These are phyloP conservation scores for Adansonia grandidieri DNA, from an alignment of 441 rosid genomes.

Conservation along the genomic window DNA sequence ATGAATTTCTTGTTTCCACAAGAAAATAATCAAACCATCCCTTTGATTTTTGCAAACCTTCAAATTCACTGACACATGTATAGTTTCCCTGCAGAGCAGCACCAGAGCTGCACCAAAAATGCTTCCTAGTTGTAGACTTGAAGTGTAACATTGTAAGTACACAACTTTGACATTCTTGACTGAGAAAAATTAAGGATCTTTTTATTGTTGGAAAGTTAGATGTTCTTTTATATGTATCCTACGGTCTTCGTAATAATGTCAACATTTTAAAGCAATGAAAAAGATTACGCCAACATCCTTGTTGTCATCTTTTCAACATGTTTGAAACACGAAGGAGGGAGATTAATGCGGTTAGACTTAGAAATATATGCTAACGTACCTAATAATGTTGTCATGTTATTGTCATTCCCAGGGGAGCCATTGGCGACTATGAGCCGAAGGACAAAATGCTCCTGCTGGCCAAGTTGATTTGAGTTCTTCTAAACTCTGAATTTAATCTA, in stretches of 20 bases:
- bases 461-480: neutral
- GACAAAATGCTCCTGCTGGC: neutral
- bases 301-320: constrained; percentile 28
- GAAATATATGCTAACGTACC: neutral
- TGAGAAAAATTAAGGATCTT: neutral
- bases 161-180: neutral
- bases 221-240: neutral
- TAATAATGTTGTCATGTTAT: constrained; percentile 15
- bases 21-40: neutral
- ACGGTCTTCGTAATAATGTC: constrained; percentile 7
- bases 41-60: neutral
- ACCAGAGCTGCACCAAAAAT: neutral
- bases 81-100: neutral
- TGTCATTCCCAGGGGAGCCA: neutral
- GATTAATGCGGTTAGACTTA: neutral
- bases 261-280: neutral
- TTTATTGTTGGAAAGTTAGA: neutral
- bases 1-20: neutral
- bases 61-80: neutral
- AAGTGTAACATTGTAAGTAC: neutral
- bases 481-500: neutral
- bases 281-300: constrained; percentile 33
- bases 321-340: neutral
- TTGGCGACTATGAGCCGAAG: neutral
- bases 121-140: neutral